These are phyloP conservation scores for Erodium maritimum DNA, from an alignment of 345 rosid species.

Conservation along the genomic window DNA sequence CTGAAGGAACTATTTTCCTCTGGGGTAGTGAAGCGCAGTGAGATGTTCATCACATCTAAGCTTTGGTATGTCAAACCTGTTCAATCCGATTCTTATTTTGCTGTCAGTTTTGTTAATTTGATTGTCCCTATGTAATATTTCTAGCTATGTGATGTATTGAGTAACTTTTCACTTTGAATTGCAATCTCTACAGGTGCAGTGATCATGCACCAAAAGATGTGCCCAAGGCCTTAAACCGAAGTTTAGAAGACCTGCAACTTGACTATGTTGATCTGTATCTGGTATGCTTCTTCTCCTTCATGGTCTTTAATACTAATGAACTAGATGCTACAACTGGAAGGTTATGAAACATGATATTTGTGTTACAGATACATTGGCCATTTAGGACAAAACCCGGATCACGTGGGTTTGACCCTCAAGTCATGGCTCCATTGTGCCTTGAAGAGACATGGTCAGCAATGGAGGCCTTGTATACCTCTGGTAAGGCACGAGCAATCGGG, in stretches of 20 bases:
- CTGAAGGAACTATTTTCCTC: constrained; percentile 28
- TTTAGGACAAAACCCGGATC: constrained; percentile 36
- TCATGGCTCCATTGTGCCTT: constrained; percentile 35
- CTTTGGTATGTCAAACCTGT: constrained; percentile 23
- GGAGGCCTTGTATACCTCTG: constrained; percentile 37
- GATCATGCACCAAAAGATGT: constrained; percentile 47
- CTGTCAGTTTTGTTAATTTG: neutral
- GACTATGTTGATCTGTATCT: constrained; percentile 44
- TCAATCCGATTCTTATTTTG: neutral
- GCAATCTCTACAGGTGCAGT: constrained; percentile 28
- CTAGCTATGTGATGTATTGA: neutral
- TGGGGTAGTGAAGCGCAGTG: constrained; percentile 35
- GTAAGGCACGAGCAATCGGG: constrained; percentile 44
- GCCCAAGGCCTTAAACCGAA: constrained; percentile 27
- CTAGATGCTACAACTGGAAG: neutral
- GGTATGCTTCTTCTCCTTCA: constrained; percentile 13
- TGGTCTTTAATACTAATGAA: neutral
- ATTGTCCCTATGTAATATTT: neutral
- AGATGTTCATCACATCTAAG: constrained; percentile 40
- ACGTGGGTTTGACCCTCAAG: constrained; percentile 30
- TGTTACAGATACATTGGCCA: constrained; percentile 46
- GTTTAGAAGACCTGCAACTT: constrained; percentile 37
- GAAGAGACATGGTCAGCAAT: constrained; percentile 48
- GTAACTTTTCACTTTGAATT: neutral
- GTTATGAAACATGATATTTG: neutral